A percentile compares a stretch with the other conserved stretches of the same genome.
Evolutionary conservation across 768 basidiomycete genomes (phyloP).

Genomic region (Rossbeevera mucosa): DNA sequence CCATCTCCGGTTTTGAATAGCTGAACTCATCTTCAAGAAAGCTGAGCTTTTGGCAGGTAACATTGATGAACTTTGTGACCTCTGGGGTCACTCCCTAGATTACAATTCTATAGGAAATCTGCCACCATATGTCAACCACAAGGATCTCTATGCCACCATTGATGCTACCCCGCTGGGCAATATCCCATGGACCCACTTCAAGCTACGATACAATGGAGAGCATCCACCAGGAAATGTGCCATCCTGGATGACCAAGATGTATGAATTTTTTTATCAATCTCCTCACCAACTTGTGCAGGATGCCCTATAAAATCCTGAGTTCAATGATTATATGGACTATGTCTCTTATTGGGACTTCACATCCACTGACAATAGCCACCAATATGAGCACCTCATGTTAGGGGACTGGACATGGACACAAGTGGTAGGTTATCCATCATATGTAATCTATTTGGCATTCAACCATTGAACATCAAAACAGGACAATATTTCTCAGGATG

Average conservation of each 20-base stretch:
- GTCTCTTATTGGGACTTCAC: no score
- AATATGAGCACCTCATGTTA: no score
- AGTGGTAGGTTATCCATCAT: no score
- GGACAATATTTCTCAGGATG: conserved; percentile 23
- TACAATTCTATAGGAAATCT: no score
- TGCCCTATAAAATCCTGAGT: no score
- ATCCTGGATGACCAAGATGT: conserved; percentile 25
- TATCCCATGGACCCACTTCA: conserved; percentile 35
- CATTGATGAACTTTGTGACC: neutral
- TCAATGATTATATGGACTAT: no score
- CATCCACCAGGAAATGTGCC: neutral
- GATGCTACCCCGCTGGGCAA: conserved; percentile 34
- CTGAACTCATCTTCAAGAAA: neutral
- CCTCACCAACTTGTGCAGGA: no score
- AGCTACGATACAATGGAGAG: conserved; percentile 22
- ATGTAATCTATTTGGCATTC: no score
- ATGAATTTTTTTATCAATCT: conserved; percentile 26
- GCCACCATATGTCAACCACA: neutral
- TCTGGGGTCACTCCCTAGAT: conserved; percentile 2
- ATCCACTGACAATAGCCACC: no score
- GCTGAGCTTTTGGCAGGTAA: neutral
- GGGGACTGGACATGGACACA: no score
- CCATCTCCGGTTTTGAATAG: neutral
- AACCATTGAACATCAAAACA: no score
- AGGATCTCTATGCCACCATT: conserved; percentile 20